These are phyloP conservation scores for Malus hybrid DNA, from an alignment of 331 rosid species.

Conservation along the genomic window DNA sequence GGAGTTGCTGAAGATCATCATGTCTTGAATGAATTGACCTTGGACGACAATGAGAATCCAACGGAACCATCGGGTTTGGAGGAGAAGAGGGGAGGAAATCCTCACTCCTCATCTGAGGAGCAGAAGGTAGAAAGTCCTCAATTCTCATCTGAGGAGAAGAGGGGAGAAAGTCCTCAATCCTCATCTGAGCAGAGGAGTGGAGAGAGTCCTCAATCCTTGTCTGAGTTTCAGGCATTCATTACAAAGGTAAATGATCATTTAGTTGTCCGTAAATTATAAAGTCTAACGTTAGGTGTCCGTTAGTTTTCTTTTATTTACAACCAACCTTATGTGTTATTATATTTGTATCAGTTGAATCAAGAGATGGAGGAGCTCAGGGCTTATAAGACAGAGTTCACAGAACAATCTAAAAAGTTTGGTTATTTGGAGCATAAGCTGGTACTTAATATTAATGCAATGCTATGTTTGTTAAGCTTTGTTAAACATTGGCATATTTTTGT, in stretches of 20 bases:
- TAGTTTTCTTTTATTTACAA: neutral
- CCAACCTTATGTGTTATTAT: conserved; percentile 5
- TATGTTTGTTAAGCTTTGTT: neutral
- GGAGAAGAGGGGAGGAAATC: conserved; percentile 13
- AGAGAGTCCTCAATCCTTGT: conserved; percentile 17
- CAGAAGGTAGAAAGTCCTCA: no score
- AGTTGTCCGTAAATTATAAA: neutral
- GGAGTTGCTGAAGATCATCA: conserved; percentile 8
- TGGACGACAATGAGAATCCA: neutral
- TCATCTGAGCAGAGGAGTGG: conserved; percentile 15
- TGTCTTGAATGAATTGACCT: neutral
- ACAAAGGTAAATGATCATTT: conserved; percentile 30
- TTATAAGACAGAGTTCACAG: conserved; percentile 17
- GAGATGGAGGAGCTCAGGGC: conserved; percentile 42
- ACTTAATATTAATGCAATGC: conserved; percentile 7
- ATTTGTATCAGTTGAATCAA: conserved; percentile 33
- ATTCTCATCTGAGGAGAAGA: conserved; percentile 13
- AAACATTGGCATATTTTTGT: no score
- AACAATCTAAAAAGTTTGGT: conserved; percentile 28
- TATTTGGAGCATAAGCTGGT: conserved; percentile 60
- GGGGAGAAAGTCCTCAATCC: conserved; percentile 19
- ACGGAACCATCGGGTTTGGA: conserved; percentile 9
- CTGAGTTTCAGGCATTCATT: conserved; percentile 18
- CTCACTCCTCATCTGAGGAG: no score
- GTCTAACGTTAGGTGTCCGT: neutral